Evolutionary conservation across 306 rosid species (phyloP).

Genomic region (Cucumis hystrix): DNA sequence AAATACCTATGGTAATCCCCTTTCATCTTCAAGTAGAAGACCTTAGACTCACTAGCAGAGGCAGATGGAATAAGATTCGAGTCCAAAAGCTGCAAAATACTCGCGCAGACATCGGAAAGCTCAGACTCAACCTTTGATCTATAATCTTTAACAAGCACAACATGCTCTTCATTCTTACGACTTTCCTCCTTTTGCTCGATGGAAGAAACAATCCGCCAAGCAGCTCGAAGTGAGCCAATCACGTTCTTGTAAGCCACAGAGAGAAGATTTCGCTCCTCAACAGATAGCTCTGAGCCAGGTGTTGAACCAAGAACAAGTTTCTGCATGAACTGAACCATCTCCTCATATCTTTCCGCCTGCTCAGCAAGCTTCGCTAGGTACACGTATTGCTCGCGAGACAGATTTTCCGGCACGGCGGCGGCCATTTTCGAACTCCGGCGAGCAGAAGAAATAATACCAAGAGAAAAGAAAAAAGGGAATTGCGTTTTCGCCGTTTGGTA

Average conservation of each 20-base stretch:
- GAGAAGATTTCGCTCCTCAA: conserved; percentile 31
- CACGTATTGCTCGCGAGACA: conserved; percentile 17
- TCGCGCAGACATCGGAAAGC: conserved; percentile 21
- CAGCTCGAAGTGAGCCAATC: conserved; percentile 26
- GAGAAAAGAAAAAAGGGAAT: background rate
- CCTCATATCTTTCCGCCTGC: conserved; percentile 30
- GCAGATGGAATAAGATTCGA: conserved; percentile 21
- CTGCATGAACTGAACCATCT: conserved; percentile 23
- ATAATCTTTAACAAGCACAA: conserved; percentile 13
- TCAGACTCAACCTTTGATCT: conserved; percentile 22
- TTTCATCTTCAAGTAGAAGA: conserved; percentile 29
- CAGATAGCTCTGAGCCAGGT: conserved; percentile 12
- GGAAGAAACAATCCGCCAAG: conserved; percentile 30
- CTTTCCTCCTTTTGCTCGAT: conserved; percentile 35
- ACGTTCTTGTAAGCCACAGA: conserved; percentile 30
- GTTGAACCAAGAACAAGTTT: conserved; percentile 1
- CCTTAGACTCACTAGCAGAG: conserved; percentile 21
- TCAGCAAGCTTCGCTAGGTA: conserved; percentile 25
- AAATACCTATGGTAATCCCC: conserved; percentile 27
- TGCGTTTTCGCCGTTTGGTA: background rate
- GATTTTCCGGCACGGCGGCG: conserved; percentile 2
- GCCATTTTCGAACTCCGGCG: conserved; percentile 14
- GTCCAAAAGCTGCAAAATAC: conserved; percentile 18
- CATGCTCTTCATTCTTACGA: conserved; percentile 21
- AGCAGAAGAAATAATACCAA: background rate